A percentile compares a stretch with the other conserved stretches of the same genome.
These are phyloP conservation scores for Diaporthe sp. DNA, from an alignment of 2,329 filamentous ascomycete genomes.

Conservation along the genomic window DNA sequence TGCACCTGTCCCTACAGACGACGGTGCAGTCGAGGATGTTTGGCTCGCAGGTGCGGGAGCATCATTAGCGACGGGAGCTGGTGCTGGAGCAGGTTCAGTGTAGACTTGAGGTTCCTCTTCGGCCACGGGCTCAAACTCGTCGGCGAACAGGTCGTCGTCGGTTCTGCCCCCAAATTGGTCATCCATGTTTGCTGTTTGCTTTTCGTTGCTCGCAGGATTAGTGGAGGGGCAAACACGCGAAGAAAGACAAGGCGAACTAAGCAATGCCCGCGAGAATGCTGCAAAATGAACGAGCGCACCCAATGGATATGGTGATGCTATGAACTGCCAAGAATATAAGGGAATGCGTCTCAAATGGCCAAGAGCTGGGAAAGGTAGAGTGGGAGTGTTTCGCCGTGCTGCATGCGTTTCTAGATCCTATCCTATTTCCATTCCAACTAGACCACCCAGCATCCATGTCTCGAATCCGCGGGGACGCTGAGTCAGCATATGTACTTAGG, in stretches of 20 bases:
- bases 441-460: slow-evolving; percentile 16
- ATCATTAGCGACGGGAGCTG: slow-evolving; percentile 13
- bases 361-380: not conserved
- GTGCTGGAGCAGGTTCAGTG: slow-evolving; percentile 39
- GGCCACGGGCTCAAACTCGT: slow-evolving; percentile 70
- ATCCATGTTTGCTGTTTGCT: slow-evolving; percentile 59
- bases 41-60: slow-evolving; percentile 22
- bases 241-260: not conserved
- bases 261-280: not conserved
- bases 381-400: not conserved
- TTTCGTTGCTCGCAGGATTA: slow-evolving; percentile 2
- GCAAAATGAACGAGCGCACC: not conserved
- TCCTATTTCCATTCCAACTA: slow-evolving; percentile 14
- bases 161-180: slow-evolving; percentile 72
- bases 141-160: slow-evolving; percentile 73
- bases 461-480: slow-evolving; percentile 19
- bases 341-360: slow-evolving; percentile 22
- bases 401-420: slow-evolving; percentile 7
- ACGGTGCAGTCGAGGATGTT: slow-evolving; percentile 13
- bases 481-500: slow-evolving; percentile 5
- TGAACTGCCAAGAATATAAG: not conserved
- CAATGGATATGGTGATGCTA: slow-evolving; percentile 4
- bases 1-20: slow-evolving; percentile 2
- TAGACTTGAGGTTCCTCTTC: slow-evolving; percentile 37
- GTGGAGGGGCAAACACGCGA: slow-evolving; percentile 16